These are phyloP conservation scores for Solanum chilense DNA, from an alignment of 257 asterid genomes.

Conservation along the genomic window DNA sequence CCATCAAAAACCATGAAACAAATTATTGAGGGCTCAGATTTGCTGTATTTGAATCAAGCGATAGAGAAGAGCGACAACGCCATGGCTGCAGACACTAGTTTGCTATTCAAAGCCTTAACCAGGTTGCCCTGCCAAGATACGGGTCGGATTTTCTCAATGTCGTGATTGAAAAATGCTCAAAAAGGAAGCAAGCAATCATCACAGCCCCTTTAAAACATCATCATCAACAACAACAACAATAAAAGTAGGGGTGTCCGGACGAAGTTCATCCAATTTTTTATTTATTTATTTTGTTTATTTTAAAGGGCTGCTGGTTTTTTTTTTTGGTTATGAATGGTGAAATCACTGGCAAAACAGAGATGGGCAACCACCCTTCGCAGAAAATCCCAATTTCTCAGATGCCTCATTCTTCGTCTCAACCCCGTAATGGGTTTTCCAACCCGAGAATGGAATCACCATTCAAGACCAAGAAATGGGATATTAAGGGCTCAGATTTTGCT, in stretches of 20 bases:
- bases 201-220: not conserved
- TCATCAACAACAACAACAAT: not conserved
- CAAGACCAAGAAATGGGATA: not conserved
- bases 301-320: not conserved
- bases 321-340: not conserved
- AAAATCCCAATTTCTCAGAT: not conserved
- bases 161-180: not conserved
- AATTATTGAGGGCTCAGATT: not conserved
- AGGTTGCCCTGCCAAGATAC: not conserved
- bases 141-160: not conserved
- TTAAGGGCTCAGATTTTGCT: not conserved
- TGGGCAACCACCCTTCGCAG: not conserved
- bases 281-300: not conserved
- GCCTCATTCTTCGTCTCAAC: not conserved
- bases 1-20: not conserved
- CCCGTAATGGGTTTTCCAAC: not conserved
- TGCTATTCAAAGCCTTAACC: not conserved
- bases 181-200: not conserved
- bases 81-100: not conserved
- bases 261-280: not conserved
- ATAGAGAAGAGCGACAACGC: not conserved
- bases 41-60: not conserved
- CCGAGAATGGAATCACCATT: not conserved
- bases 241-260: not conserved
- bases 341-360: not conserved